phyloP scores from a whole-genome alignment of 2,329 filamentous ascomycete species.

The Periconia macrospinosa region DNA sequence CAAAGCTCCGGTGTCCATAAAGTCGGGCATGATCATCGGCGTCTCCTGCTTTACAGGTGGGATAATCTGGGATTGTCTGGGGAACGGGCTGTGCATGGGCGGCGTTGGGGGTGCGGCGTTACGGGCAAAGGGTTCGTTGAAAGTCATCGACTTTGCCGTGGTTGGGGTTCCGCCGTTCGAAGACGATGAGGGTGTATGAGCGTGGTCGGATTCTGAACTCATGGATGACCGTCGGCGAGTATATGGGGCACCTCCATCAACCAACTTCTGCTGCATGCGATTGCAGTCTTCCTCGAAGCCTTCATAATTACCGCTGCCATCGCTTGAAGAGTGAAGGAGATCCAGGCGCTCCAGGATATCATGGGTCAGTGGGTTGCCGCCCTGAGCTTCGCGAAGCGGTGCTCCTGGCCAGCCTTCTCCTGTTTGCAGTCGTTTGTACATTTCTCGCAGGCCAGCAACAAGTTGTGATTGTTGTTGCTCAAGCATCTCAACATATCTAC shows the following conservation, averaged over 20 bases:
- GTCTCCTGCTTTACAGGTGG: constrained; percentile 35
- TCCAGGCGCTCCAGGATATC: constrained; percentile 64
- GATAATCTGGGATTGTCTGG: constrained; percentile 35
- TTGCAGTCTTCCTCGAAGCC: constrained; percentile 62
- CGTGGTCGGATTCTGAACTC: constrained; percentile 61
- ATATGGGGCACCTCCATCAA: constrained; percentile 55
- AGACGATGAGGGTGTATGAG: constrained; percentile 45
- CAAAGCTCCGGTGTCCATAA: constrained; percentile 30
- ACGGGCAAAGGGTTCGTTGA: constrained; percentile 34
- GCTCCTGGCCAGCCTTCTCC: constrained; percentile 60
- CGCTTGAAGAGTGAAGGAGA: constrained; percentile 55
- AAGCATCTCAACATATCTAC: constrained; percentile 66
- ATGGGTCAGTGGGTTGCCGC: constrained; percentile 62
- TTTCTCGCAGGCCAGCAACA: constrained; percentile 62
- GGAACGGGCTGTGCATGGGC: constrained; percentile 43
- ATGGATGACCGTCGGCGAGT: constrained; percentile 58
- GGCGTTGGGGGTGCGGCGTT: constrained; percentile 41
- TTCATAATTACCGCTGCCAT: constrained; percentile 49
- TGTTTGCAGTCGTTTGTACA: constrained; percentile 57
- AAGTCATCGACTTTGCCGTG: constrained; percentile 34
- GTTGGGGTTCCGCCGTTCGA: constrained; percentile 44
- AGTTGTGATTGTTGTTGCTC: constrained; percentile 67
- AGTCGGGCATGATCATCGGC: constrained; percentile 30
- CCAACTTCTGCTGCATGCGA: constrained; percentile 58
- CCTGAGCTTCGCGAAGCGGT: constrained; percentile 55